phyloP scores from a whole-genome alignment of 106 monocot species.

The Dendrobium officinale region DNA sequence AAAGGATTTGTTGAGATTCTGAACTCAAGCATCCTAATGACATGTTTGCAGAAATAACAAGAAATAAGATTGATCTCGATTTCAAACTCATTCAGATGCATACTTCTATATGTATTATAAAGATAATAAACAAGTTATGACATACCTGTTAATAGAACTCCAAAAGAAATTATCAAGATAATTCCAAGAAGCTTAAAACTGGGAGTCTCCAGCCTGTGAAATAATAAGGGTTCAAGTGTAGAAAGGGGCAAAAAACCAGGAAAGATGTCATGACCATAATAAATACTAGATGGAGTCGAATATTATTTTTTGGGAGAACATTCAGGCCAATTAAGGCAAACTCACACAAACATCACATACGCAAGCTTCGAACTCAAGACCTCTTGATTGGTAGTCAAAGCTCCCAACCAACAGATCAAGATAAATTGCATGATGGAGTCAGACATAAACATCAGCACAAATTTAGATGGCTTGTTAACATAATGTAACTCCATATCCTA shows the following conservation, averaged over 20 bases:
- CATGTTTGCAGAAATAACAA: not conserved
- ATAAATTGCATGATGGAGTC: not conserved
- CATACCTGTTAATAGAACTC: constrained; percentile 84
- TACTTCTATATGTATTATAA: not conserved
- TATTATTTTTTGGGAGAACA: no score
- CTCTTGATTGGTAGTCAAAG: no score
- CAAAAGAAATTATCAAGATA: constrained; percentile 76
- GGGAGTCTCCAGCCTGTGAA: constrained; percentile 75
- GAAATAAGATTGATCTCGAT: not conserved
- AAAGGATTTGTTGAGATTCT: not conserved
- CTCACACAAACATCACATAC: not conserved
- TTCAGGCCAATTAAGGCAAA: no score
- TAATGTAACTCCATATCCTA: not conserved
- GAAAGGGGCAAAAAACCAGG: not conserved
- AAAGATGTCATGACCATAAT: not conserved
- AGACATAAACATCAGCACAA: not conserved
- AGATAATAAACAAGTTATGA: not conserved
- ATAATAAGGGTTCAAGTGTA: not conserved
- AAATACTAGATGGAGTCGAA: not conserved
- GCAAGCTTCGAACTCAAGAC: no score
- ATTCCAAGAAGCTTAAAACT: constrained; percentile 80
- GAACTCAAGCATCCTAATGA: not conserved
- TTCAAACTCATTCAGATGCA: not conserved
- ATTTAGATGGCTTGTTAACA: not conserved
- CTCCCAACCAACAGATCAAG: no score